Percentiles rank a stretch among this genome's conserved stretches.
Evolutionary conservation across 2,329 filamentous ascomycete species (phyloP).

Genomic region (Trichoderma sp.): DNA sequence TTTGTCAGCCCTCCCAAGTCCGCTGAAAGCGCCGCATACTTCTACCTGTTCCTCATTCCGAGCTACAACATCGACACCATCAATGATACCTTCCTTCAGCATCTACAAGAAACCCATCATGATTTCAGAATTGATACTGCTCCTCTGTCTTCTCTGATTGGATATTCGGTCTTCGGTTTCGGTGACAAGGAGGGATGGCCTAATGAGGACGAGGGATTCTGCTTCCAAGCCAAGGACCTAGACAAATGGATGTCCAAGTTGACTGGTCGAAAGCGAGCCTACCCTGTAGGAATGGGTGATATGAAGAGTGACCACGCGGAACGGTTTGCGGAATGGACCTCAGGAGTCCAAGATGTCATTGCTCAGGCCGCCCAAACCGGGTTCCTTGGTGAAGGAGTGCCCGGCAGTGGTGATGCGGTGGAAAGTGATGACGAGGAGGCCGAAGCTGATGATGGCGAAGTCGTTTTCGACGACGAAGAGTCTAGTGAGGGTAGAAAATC

Average conservation of each 20-base stretch:
- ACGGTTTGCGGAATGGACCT: constrained; percentile 73
- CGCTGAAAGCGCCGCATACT: constrained; percentile 55
- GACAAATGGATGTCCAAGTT: constrained; percentile 98
- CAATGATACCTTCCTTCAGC: constrained; percentile 81
- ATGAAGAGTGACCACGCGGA: constrained; percentile 69
- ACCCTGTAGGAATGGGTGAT: constrained; percentile 84
- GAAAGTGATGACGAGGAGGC: constrained; percentile 77
- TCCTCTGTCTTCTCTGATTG: constrained; percentile 70
- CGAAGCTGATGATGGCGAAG: constrained; percentile 58
- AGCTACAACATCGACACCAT: constrained; percentile 96
- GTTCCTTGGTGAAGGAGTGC: constrained; percentile 61
- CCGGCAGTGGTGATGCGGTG: constrained; percentile 76
- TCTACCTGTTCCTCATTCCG: constrained; percentile 83
- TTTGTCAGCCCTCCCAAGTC: constrained; percentile 75
- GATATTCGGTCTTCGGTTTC: constrained; percentile 92
- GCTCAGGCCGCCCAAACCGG: constrained; percentile 60
- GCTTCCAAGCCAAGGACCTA: constrained; percentile 84
- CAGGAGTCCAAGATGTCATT: constrained; percentile 71
- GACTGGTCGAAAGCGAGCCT: constrained; percentile 81
- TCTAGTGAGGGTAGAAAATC: constrained; percentile 36
- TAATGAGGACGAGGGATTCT: constrained; percentile 85
- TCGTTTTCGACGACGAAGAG: constrained; percentile 43
- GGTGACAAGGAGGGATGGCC: constrained; percentile 92
- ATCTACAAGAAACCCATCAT: constrained; percentile 88
- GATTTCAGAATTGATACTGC: constrained; percentile 95